Conservation (phyloP, 345 rosid genomes). For the Populus deltoides region DNA sequence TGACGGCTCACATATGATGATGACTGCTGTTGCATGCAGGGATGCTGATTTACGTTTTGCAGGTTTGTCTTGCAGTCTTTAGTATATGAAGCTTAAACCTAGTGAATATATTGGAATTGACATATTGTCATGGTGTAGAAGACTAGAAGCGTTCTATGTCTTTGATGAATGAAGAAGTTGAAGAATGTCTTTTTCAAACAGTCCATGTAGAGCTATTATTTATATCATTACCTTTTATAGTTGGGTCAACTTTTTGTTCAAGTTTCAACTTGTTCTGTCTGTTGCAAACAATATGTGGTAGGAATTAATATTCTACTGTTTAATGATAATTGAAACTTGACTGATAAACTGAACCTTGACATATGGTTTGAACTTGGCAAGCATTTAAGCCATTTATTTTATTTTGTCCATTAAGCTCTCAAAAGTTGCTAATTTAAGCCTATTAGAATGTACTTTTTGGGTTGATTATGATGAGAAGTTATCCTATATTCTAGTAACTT, state of each 20-base stretch:
- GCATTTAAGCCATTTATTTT: background rate
- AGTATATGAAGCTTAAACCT: conserved; percentile 3
- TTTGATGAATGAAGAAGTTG: background rate
- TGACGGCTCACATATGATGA: conserved; percentile 99
- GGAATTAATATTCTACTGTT: background rate
- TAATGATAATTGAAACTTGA: background rate
- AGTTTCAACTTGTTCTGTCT: background rate
- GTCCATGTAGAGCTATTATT: background rate
- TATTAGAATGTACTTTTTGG: background rate
- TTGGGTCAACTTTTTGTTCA: background rate
- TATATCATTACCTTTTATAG: background rate
- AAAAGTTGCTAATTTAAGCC: background rate
- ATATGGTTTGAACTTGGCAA: background rate
- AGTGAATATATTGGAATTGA: background rate
- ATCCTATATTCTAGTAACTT: background rate
- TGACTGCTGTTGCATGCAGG: conserved; percentile 95
- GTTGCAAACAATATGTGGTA: background rate
- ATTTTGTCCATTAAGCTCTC: background rate
- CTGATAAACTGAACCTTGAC: background rate
- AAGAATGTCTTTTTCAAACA: background rate
- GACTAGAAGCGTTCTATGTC: background rate
- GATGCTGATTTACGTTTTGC: conserved; percentile 90
- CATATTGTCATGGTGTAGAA: background rate
- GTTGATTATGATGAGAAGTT: background rate
- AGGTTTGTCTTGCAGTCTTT: conserved; percentile 42